Percentiles rank a stretch among this genome's conserved stretches.
phyloP scores from a whole-genome alignment of 2,329 filamentous ascomycete genomes.

The Corniculantispora saksenae region DNA sequence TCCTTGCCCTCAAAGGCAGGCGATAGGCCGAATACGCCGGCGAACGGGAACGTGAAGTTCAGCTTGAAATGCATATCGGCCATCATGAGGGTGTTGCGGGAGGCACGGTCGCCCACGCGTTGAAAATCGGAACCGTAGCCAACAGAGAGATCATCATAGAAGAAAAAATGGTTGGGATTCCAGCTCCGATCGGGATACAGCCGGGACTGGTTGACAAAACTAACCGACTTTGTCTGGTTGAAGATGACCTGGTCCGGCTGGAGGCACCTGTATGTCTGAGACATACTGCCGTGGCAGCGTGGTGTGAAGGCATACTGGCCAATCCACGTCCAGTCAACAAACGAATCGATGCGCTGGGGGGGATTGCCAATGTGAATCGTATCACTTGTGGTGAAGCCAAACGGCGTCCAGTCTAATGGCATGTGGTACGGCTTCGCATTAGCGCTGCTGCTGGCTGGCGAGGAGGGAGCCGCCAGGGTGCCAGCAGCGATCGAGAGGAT shows the following conservation, averaged over 20 bases:
- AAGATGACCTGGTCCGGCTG: conserved; percentile 17
- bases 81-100: conserved; percentile 19
- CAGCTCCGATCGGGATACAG: conserved; percentile 21
- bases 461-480: not conserved
- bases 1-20: conserved; percentile 22
- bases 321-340: conserved; percentile 27
- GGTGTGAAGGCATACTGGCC: conserved; percentile 22
- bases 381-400: conserved; percentile 19
- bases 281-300: conserved; percentile 20
- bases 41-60: conserved; percentile 20
- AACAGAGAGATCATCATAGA: conserved; percentile 20
- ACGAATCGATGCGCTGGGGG: conserved; percentile 4
- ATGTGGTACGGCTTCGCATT: conserved; percentile 17
- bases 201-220: conserved; percentile 19
- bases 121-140: conserved; percentile 22
- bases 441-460: not conserved
- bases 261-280: conserved; percentile 18
- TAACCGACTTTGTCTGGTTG: conserved; percentile 21
- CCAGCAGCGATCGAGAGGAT: not conserved
- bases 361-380: conserved; percentile 21
- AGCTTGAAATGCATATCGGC: conserved; percentile 22
- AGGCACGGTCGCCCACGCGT: conserved; percentile 20
- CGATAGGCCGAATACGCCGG: conserved; percentile 22
- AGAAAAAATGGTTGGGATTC: conserved; percentile 27
- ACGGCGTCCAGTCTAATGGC: conserved; percentile 21